Base-by-base conservation (phyloP, 2,329 filamentous ascomycete species). In the Claviceps africana region DNA sequence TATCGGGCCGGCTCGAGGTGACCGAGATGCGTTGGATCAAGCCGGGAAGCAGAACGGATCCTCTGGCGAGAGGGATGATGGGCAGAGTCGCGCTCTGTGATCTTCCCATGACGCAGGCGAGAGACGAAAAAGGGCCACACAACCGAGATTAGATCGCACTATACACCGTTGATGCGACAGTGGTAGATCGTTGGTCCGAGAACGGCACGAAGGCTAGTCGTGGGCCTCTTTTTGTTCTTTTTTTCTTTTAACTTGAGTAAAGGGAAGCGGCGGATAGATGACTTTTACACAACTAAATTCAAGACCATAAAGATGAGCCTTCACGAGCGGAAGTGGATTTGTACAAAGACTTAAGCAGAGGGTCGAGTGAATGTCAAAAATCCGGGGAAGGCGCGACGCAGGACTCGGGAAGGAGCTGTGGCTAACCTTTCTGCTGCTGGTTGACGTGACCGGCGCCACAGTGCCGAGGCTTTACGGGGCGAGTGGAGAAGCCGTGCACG, bases 1-100 rank as follows among this genome's bases (percentile, higher is more conserved):
- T 85, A 68, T 97, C 93, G 58, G 88, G 82, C 50, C 91, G 87
- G 67, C 84, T 76, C 39, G 76, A 83, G 42, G 84, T 81, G 50
- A 96, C 84, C 51, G 88, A 82, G 58, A 97, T 86, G 60, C 90
- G 85, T 60, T 95, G 79, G 49, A 90, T 82, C 53, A 90, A 82
- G 56, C 89, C 88, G 4, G 93, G 93, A 10, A 95, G 79, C 42
- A 97, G 81, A 58, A 96, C 86, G 56, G 82, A 79, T 58, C 85
- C 86, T 62, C 84, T 82, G 51, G 88, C 81, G 44, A 97, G 79
- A 39, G 89, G 87, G 59, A 97, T 85, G 60, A 97, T 72, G 46
- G 91, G 86, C 35, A 95, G 69, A 51, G 70, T 70, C 45, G 70
- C 66, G 52, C 72, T 70, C 59, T 72, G 65, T 58, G 65, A 63